Conservation (phyloP, 2,329 filamentous ascomycete genomes). For the Botrytis aclada region DNA sequence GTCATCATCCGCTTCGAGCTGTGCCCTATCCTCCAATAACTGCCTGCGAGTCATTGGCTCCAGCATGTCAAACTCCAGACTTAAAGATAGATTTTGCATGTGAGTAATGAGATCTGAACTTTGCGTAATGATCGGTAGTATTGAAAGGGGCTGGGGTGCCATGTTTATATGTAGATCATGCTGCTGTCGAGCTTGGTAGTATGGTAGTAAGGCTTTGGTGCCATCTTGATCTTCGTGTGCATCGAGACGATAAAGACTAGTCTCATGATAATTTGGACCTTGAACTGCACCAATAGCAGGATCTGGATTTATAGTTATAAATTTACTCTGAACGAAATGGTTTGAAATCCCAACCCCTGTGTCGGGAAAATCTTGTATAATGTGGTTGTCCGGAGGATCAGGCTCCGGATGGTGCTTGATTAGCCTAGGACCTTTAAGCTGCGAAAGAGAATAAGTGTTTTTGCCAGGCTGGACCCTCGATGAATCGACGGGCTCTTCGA, state of each 20-base stretch:
- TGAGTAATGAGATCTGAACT: constrained; percentile 6
- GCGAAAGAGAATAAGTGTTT: neutral
- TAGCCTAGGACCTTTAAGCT: constrained; percentile 41
- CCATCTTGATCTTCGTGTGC: constrained; percentile 48
- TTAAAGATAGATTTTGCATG: constrained; percentile 4
- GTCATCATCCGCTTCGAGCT: constrained; percentile 12
- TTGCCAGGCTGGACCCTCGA: neutral
- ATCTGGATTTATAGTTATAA: constrained; percentile 45
- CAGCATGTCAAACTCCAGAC: constrained; percentile 2
- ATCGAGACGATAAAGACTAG: constrained; percentile 46
- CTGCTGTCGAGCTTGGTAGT: constrained; percentile 46
- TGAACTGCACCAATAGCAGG: constrained; percentile 54
- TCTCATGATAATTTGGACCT: constrained; percentile 50
- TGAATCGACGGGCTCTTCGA: neutral
- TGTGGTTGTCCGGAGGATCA: constrained; percentile 41
- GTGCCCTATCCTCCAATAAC: constrained; percentile 2
- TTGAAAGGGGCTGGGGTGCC: neutral
- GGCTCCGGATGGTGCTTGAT: constrained; percentile 51
- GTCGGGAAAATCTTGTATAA: constrained; percentile 22
- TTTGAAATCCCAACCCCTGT: constrained; percentile 34
- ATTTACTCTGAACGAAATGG: constrained; percentile 41
- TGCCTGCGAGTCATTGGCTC: constrained; percentile 9
- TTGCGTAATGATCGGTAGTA: neutral
- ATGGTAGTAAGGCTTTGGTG: constrained; percentile 44
- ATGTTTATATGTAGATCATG: constrained; percentile 34